Conservation (phyloP, 2,329 filamentous ascomycete species). For the Hypoxylon sp. region DNA sequence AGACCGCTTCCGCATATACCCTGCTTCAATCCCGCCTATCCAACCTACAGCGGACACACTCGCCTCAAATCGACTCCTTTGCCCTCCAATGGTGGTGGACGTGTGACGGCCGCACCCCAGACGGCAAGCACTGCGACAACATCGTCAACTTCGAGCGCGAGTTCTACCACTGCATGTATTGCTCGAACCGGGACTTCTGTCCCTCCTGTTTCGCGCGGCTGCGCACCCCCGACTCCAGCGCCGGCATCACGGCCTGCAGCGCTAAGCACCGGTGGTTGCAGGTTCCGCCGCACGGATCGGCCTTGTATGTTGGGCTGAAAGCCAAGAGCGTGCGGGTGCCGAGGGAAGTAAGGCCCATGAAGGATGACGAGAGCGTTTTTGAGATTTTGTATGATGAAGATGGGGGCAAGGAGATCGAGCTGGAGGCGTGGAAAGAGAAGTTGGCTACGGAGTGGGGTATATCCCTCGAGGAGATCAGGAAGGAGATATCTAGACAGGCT, state of each 20-base stretch:
- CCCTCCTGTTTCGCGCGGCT: conserved; percentile 39
- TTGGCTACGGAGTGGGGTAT: conserved; percentile 39
- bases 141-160: conserved; percentile 1
- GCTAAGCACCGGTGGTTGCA: conserved; percentile 42
- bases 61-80: background rate
- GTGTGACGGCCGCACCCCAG: conserved; percentile 7
- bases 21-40: background rate
- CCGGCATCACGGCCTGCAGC: conserved; percentile 35
- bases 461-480: conserved; percentile 20
- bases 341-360: conserved; percentile 17
- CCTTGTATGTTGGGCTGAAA: conserved; percentile 34
- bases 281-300: conserved; percentile 25
- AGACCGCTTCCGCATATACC: background rate
- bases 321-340: conserved; percentile 31
- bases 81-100: background rate
- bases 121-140: conserved; percentile 28
- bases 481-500: conserved; percentile 16
- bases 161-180: conserved; percentile 45
- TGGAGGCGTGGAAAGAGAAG: conserved; percentile 41
- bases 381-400: conserved; percentile 33
- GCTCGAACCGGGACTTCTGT: conserved; percentile 43
- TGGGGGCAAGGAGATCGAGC: conserved; percentile 22
- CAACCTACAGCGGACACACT: background rate
- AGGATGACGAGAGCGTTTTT: conserved; percentile 22
- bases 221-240: conserved; percentile 18